Conservation (phyloP, 495 filamentous ascomycete genomes). For the Hypoxylon perforatum region DNA sequence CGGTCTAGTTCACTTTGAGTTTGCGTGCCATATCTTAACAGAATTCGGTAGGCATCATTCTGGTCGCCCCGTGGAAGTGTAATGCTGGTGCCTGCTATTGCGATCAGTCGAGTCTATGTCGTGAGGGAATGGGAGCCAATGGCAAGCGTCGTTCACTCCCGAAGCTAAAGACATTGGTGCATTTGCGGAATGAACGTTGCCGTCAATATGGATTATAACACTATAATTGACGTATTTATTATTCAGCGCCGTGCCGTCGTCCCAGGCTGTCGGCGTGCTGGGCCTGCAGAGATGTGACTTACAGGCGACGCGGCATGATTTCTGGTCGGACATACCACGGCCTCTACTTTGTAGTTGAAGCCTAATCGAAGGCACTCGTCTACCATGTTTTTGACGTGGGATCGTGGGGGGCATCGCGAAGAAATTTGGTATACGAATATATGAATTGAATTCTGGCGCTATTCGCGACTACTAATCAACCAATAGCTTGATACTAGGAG, state of each 20-base stretch:
- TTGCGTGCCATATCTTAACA: conserved; percentile 24
- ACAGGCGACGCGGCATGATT: neutral
- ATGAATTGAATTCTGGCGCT: conserved; percentile 8
- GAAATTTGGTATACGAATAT: neutral
- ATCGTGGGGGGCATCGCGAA: conserved; percentile 8
- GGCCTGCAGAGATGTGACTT: conserved; percentile 12
- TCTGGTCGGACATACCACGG: conserved; percentile 4
- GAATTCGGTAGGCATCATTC: conserved; percentile 26
- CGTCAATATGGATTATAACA: conserved; percentile 10
- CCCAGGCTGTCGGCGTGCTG: neutral
- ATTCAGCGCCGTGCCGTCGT: conserved; percentile 4
- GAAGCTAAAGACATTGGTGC: neutral
- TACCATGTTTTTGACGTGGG: conserved; percentile 1
- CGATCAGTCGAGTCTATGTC: conserved; percentile 13
- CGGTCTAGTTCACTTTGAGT: conserved; percentile 3
- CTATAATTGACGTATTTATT: neutral
- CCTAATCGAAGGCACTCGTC: conserved; percentile 2
- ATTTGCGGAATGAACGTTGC: conserved; percentile 18
- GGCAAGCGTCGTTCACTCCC: conserved; percentile 1
- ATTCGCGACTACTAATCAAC: conserved; percentile 1
- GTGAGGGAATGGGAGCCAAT: conserved; percentile 18
- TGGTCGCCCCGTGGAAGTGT: neutral
- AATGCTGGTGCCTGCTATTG: conserved; percentile 12
- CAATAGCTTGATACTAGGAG: conserved; percentile 4
- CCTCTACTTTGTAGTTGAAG: conserved; percentile 4